A percentile compares a stretch with the other conserved stretches of the same genome.
Conservation (phyloP, 352 stramenopile genomes). For the Thraustochytrium sp. region DNA sequence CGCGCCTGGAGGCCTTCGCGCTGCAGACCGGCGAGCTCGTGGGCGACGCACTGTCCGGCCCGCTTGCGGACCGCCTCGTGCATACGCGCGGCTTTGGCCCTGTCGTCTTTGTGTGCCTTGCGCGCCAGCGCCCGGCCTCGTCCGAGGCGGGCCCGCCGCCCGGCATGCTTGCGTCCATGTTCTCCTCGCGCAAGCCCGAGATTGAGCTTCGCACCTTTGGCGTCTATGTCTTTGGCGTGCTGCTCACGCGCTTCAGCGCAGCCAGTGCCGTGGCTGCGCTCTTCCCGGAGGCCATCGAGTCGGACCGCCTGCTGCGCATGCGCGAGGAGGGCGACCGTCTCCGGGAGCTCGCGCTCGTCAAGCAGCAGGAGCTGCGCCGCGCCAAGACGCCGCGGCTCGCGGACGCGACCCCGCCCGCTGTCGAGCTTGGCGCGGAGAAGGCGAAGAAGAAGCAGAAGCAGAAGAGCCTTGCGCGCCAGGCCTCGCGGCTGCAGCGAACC, state of each 20-base stretch:
- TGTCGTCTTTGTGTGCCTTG: slow-evolving; percentile 21
- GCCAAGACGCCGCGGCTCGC: neutral
- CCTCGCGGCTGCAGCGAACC: too few relatives aligned
- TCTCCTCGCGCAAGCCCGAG: neutral
- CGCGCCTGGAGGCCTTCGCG: neutral
- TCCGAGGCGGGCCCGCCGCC: neutral
- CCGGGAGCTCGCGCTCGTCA: neutral
- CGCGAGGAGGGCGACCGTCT: neutral
- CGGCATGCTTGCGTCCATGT: neutral
- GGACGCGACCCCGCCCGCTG: neutral
- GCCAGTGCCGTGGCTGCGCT: neutral
- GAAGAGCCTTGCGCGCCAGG: too few relatives aligned
- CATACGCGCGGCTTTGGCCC: slow-evolving; percentile 25
- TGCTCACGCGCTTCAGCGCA: slow-evolving; percentile 16
- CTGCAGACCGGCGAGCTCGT: neutral
- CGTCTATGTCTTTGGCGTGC: neutral
- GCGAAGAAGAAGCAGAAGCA: too few relatives aligned
- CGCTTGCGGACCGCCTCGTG: neutral
- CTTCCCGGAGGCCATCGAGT: slow-evolving; percentile 22
- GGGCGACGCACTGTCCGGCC: neutral
- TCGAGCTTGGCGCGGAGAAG: too few relatives aligned
- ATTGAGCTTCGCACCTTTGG: slow-evolving; percentile 1
- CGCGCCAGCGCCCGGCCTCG: neutral
- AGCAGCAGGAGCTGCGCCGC: neutral
- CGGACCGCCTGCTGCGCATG: neutral